Conservation (phyloP, 2,329 filamentous ascomycete species). For the Xylariales sp. region DNA sequence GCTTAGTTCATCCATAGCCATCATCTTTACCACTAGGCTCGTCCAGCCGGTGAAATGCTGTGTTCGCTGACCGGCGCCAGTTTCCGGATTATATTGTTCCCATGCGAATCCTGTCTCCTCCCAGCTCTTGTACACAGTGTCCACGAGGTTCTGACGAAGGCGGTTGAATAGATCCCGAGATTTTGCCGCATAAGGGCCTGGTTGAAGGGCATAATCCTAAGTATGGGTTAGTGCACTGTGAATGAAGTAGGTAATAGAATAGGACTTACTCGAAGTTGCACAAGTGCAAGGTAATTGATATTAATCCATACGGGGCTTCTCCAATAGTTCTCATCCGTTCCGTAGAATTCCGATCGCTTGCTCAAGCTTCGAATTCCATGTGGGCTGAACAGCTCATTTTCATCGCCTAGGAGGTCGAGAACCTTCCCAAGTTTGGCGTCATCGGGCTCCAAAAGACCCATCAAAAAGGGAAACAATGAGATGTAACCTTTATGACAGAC, state of each 20-base stretch:
- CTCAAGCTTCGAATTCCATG: slow-evolving; percentile 92
- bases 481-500: slow-evolving; percentile 98
- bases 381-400: slow-evolving; percentile 88
- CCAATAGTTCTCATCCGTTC: slow-evolving; percentile 97
- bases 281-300: slow-evolving; percentile 90
- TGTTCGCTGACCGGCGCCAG: slow-evolving; percentile 90
- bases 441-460: slow-evolving; percentile 79
- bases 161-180: slow-evolving; percentile 80
- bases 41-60: slow-evolving; percentile 99
- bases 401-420: slow-evolving; percentile 81
- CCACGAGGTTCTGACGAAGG: slow-evolving; percentile 85
- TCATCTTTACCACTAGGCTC: slow-evolving; percentile 96
- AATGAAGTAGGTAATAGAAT: neutral
- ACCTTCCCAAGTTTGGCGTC: slow-evolving; percentile 79
- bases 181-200: slow-evolving; percentile 74
- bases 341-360: slow-evolving; percentile 83
- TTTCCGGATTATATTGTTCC: slow-evolving; percentile 98
- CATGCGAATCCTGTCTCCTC: slow-evolving; percentile 93
- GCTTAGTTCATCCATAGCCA: slow-evolving; percentile 84
- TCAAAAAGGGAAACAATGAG: slow-evolving; percentile 90
- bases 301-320: slow-evolving; percentile 94
- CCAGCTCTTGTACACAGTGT: slow-evolving; percentile 91
- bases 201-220: slow-evolving; percentile 72
- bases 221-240: slow-evolving; percentile 27
- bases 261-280: slow-evolving; percentile 77